Percentiles rank a stretch among this genome's conserved stretches.
These are phyloP conservation scores for Xylariaceae sp. DNA, from an alignment of 2,329 filamentous ascomycete genomes.

Conservation along the genomic window DNA sequence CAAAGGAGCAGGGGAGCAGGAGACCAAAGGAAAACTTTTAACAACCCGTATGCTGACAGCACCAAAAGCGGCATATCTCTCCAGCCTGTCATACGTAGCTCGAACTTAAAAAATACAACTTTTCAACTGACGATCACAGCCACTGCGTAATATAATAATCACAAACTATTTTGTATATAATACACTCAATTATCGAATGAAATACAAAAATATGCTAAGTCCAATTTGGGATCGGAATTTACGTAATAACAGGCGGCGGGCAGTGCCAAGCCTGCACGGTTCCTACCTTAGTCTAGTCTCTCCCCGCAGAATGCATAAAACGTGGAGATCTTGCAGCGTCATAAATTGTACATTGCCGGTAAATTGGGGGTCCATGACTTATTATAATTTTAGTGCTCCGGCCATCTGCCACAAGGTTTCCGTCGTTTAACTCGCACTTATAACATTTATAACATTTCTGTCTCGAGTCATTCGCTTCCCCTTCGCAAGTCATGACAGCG, in stretches of 20 bases:
- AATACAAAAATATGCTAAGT: neutral
- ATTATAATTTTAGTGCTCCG: neutral
- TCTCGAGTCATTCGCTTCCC: neutral
- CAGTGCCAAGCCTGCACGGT: too few relatives aligned
- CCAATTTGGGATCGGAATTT: neutral
- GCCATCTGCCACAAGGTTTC: too few relatives aligned
- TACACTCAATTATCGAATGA: too few relatives aligned
- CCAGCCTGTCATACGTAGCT: too few relatives aligned
- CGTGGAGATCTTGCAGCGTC: conserved; percentile 24
- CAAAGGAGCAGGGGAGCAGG: too few relatives aligned
- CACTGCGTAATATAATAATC: too few relatives aligned
- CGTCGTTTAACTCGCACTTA: neutral
- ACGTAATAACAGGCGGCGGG: neutral
- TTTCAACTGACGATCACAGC: too few relatives aligned
- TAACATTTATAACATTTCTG: neutral
- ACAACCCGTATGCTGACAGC: too few relatives aligned
- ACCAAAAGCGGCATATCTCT: too few relatives aligned
- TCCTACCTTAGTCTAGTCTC: neutral
- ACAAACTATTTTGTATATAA: too few relatives aligned
- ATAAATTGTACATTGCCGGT: conserved; percentile 5
- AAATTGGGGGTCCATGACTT: neutral
- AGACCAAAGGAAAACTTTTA: neutral
- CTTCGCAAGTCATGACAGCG: neutral
- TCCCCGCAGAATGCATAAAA: conserved; percentile 28
- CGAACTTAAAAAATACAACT: too few relatives aligned